Percentiles rank a stretch among this genome's conserved stretches.
Evolutionary conservation across 1,284 basidiomycete genomes (phyloP).

Genomic region (Puccinia triticina): DNA sequence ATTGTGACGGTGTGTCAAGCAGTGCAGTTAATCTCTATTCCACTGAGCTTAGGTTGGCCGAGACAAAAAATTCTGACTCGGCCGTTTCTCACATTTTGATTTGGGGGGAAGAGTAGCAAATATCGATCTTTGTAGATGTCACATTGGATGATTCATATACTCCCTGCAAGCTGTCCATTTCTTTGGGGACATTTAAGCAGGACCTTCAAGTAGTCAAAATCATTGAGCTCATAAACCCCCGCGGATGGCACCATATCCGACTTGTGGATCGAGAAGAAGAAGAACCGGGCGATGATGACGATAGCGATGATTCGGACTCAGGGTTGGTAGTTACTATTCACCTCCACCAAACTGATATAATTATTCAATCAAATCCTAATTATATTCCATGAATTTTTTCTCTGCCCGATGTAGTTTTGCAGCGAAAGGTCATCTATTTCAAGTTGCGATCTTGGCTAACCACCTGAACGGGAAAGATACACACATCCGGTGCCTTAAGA

Average conservation of each 20-base stretch:
- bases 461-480: constrained; percentile 99
- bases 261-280: constrained; percentile 35
- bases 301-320: constrained; percentile 42
- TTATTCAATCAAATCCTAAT: not conserved
- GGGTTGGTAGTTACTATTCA: constrained; percentile 40
- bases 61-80: not conserved
- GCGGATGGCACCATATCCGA: constrained; percentile 47
- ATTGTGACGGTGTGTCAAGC: constrained; percentile 72
- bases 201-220: constrained; percentile 78
- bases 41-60: not conserved
- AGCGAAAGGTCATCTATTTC: constrained; percentile 83
- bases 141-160: constrained; percentile 94
- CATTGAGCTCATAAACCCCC: constrained; percentile 53
- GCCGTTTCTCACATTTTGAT: not conserved
- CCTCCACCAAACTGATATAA: not conserved
- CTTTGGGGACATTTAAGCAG: constrained; percentile 85
- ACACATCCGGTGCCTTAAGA: constrained; percentile 83
- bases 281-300: constrained; percentile 39
- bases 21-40: not conserved
- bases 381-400: not conserved
- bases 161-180: constrained; percentile 82
- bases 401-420: constrained; percentile 68
- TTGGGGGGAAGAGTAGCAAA: constrained; percentile 68
- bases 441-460: constrained; percentile 86
- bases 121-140: constrained; percentile 85